Base-by-base conservation (phyloP, 2,329 filamentous ascomycete species). In the Tolypocladium paradoxum region DNA sequence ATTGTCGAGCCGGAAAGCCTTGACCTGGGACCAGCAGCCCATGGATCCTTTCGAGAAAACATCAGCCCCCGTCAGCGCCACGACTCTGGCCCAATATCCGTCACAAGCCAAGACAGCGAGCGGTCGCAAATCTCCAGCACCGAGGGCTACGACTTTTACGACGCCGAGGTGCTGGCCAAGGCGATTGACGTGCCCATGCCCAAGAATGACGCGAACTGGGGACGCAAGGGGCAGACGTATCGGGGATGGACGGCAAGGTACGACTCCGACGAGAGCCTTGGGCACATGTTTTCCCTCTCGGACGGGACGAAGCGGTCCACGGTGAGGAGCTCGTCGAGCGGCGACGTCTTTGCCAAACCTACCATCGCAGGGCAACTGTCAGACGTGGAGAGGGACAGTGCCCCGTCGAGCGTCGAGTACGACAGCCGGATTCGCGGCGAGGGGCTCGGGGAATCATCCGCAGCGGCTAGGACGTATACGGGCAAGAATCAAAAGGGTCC, bases 81-180 rank as follows among this genome's bases (percentile, higher is more conserved):
- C 12, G 72, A 79, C 60, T 81, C 78, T 1, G 68, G 69, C 37
- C 72, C 78, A 1, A 59, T 79, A 29, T 82, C 79, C 2, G 68
- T 73, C n/a, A 56, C 67, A 22, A 81, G 77, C 60, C 24, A 46
- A 22, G 73, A 77, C 40, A 80, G 75, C 59, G 73, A 71, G 45
- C 58, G 61, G 38, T 73, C 74, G 6, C 73, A 76, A 24, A 58
- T 68, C n/a, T 78, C 76, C 14, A 77, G 71, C 60, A 79, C 76
- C 1, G 81, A 84, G 57, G 82, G 82, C 0, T 84, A 85, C 59
- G 82, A 85, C 63, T 85, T 85, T 60, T 84, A 84, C 61, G 82
- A 81, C 59, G 69, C 81, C 31, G 80, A 81, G n/a, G 76, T 72
- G 31, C 65, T 77, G 53, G 68, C 69, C 49, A 70, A 70, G 46